A percentile compares a stretch with the other conserved stretches of the same genome.
These are phyloP conservation scores for Rubroboletus pulcherrimus DNA, from an alignment of 768 basidiomycete species.

Conservation along the genomic window DNA sequence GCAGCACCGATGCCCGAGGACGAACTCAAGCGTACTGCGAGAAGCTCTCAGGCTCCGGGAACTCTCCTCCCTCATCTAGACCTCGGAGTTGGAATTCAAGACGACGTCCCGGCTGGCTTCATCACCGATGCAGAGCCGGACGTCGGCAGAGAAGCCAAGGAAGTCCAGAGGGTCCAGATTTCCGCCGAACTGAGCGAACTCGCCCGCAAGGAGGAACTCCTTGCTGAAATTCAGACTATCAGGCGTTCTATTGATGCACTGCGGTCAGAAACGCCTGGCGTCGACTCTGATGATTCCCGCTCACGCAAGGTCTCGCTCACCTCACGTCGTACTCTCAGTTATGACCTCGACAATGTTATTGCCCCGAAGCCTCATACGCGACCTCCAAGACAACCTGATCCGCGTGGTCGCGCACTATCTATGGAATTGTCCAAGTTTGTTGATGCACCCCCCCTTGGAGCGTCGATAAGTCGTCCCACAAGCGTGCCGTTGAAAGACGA, in stretches of 20 bases:
- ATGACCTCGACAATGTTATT: constrained; percentile 56
- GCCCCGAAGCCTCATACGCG: constrained; percentile 57
- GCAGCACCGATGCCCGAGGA: constrained; percentile 60
- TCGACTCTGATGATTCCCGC: constrained; percentile 47
- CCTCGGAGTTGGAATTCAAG: constrained; percentile 69
- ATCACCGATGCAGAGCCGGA: constrained; percentile 46
- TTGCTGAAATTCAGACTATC: constrained; percentile 76
- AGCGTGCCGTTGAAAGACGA: constrained; percentile 68
- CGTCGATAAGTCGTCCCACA: constrained; percentile 62
- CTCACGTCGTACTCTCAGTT: constrained; percentile 66
- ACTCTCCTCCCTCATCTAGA: constrained; percentile 68
- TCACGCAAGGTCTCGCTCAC: constrained; percentile 63
- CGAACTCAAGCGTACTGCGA: constrained; percentile 50
- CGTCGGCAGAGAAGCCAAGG: constrained; percentile 28
- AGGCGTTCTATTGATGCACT: constrained; percentile 75
- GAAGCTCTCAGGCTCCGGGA: constrained; percentile 44
- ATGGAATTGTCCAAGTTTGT: constrained; percentile 60
- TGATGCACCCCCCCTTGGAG: constrained; percentile 42
- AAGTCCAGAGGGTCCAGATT: constrained; percentile 34
- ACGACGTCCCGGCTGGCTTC: constrained; percentile 69
- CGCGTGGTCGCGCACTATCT: constrained; percentile 65
- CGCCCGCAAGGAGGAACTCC: constrained; percentile 64
- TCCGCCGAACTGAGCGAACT: constrained; percentile 48
- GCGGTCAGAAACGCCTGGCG: constrained; percentile 61
- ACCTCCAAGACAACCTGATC: constrained; percentile 65